Evolutionary conservation across 192 early-diverging fungal genomes (phyloP).

Genomic region (Coemansia pectinata): DNA sequence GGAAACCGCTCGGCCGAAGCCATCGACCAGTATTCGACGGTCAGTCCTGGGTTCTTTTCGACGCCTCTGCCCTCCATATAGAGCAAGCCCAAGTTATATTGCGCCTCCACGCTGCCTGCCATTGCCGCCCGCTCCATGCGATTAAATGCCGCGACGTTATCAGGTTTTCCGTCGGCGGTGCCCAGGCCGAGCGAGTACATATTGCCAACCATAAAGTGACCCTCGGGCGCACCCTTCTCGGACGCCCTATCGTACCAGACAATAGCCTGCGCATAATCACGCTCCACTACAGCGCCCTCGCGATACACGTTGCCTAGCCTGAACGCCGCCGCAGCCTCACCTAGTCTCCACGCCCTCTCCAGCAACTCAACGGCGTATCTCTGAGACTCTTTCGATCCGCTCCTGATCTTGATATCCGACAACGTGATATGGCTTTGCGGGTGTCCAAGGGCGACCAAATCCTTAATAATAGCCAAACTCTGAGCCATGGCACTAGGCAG

Average conservation of each 20-base stretch:
- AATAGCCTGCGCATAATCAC: constrained; percentile 12
- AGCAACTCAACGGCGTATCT: constrained; percentile 17
- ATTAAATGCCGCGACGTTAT: constrained; percentile 17
- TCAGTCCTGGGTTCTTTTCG: constrained; percentile 21
- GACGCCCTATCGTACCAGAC: constrained; percentile 27
- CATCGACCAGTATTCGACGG: constrained; percentile 37
- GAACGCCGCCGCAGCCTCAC: constrained; percentile 14
- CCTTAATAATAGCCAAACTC: constrained; percentile 15
- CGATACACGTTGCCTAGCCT: constrained; percentile 30
- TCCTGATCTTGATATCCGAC: constrained; percentile 15
- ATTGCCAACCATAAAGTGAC: constrained; percentile 29
- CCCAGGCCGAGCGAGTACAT: constrained; percentile 24
- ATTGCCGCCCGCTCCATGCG: constrained; percentile 35
- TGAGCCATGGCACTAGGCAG: not conserved
- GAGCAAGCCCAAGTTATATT: constrained; percentile 37
- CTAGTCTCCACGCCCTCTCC: constrained; percentile 14
- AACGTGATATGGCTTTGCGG: constrained; percentile 17
- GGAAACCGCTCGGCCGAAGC: constrained; percentile 30
- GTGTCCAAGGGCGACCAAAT: constrained; percentile 18
- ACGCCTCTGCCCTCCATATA: constrained; percentile 30
- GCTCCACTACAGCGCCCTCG: not conserved
- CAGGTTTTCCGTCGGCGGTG: constrained; percentile 14
- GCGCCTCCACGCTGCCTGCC: constrained; percentile 25
- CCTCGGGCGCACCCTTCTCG: constrained; percentile 10
- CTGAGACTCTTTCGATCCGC: not conserved